Conservation (phyloP, 2,329 filamentous ascomycete genomes). For the Thielaviopsis euricoi region DNA sequence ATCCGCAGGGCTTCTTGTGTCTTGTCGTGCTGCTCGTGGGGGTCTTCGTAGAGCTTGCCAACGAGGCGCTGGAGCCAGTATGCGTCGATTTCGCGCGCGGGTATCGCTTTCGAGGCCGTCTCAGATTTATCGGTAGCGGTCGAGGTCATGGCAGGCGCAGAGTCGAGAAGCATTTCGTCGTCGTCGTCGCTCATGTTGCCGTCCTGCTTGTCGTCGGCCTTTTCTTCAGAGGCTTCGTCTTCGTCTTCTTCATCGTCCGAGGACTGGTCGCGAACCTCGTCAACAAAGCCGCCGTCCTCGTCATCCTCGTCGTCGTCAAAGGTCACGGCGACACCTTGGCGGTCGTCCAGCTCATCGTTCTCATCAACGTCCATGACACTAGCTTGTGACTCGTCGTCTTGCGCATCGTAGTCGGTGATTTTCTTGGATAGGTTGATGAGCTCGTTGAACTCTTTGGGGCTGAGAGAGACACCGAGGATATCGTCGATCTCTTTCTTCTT, state of each 20-base stretch:
- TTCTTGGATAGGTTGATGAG: conserved; percentile 94
- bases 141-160: conserved; percentile 27
- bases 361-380: conserved; percentile 32
- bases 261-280: conserved; percentile 77
- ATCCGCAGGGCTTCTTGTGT: conserved; percentile 71
- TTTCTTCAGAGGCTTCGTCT: conserved; percentile 34
- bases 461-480: conserved; percentile 66
- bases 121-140: conserved; percentile 25
- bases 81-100: conserved; percentile 83
- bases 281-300: conserved; percentile 57
- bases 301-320: conserved; percentile 90
- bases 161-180: conserved; percentile 76
- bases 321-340: conserved; percentile 91
- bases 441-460: conserved; percentile 88
- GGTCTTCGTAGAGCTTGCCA: conserved; percentile 72
- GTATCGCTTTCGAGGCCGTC: conserved; percentile 46
- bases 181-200: conserved; percentile 39
- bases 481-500: conserved; percentile 98
- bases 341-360: conserved; percentile 69
- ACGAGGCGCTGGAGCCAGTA: conserved; percentile 96
- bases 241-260: conserved; percentile 64
- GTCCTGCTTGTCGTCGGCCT: conserved; percentile 29
- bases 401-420: conserved; percentile 93
- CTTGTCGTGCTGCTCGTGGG: conserved; percentile 86
- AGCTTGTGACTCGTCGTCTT: conserved; percentile 52